Percentiles rank a stretch among this genome's conserved stretches.
phyloP scores from a whole-genome alignment of 2,329 filamentous ascomycete genomes.

The Fusarium sp. region DNA sequence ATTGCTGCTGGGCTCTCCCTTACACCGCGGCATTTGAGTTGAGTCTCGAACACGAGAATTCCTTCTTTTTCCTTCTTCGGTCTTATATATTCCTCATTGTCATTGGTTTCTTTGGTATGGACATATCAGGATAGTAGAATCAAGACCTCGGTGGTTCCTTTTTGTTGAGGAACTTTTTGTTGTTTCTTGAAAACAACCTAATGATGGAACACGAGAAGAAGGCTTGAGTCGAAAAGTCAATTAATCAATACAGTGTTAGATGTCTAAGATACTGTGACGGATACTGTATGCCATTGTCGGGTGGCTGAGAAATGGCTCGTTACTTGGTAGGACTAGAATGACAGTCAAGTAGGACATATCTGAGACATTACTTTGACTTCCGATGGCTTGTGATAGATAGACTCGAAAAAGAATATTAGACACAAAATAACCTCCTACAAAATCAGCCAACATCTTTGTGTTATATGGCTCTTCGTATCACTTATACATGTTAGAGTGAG shows the following conservation, averaged over 20 bases:
- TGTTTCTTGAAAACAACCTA: background rate
- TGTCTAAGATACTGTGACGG: fast-evolving
- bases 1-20: background rate
- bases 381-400: background rate
- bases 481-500: background rate
- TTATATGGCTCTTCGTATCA: background rate
- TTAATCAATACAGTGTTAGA: conserved; percentile 2
- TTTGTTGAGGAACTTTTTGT: conserved; percentile 18
- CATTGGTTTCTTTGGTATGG: background rate
- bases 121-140: conserved; percentile 25
- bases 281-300: conserved; percentile 15
- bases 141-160: conserved; percentile 16
- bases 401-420: background rate
- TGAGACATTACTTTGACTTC: background rate
- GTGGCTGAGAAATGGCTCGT: conserved; percentile 6
- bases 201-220: background rate
- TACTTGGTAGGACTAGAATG: background rate
- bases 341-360: background rate
- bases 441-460: background rate
- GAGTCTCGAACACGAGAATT: background rate
- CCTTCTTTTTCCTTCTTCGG: conserved; percentile 1
- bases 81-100: conserved; percentile 26
- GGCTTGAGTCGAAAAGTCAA: background rate
- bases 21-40: background rate
- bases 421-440: background rate